Conservation (phyloP, 371 early-diverging fungal species). For the Rhizopus arrhizus region DNA sequence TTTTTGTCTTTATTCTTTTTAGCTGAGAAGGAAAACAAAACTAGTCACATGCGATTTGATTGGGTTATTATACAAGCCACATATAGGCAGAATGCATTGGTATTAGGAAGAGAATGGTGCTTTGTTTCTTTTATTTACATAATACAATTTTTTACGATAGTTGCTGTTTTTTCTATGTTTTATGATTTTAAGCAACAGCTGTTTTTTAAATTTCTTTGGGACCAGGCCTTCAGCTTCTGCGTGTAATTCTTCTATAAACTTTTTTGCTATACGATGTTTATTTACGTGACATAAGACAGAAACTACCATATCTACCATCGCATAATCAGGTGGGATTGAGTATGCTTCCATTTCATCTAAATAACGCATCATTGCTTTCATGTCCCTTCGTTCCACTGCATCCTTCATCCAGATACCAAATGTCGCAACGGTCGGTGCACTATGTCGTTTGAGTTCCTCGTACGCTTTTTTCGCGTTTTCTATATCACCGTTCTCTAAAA, state of each 20-base stretch:
- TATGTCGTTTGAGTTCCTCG: slow-evolving; percentile 4
- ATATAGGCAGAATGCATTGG: neutral
- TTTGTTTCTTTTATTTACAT: neutral
- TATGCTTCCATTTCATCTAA: slow-evolving; percentile 16
- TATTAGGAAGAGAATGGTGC: no score
- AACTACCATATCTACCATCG: slow-evolving; percentile 10
- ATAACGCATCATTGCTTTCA: slow-evolving; percentile 7
- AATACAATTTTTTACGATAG: neutral
- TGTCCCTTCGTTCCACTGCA: slow-evolving; percentile 20
- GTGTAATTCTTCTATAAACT: slow-evolving; percentile 13
- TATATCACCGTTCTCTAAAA: slow-evolving; percentile 10
- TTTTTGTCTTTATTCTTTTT: slow-evolving; percentile 1
- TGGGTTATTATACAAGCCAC: slow-evolving; percentile 20
- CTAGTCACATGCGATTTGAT: slow-evolving; percentile 10
- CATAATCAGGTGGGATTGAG: slow-evolving; percentile 11
- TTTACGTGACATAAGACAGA: slow-evolving; percentile 14
- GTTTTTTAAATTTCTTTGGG: slow-evolving; percentile 1
- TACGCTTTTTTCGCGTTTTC: slow-evolving; percentile 9
- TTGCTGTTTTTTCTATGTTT: slow-evolving; percentile 1
- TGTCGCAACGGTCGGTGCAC: slow-evolving; percentile 15
- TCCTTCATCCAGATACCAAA: slow-evolving; percentile 26
- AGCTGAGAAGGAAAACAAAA: slow-evolving; percentile 4
- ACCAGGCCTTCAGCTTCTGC: neutral
- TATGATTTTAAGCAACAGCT: slow-evolving; percentile 1
- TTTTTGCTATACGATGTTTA: slow-evolving; percentile 10